phyloP scores from a whole-genome alignment of 2,329 filamentous ascomycete genomes.

The Nigrospora oryzae region DNA sequence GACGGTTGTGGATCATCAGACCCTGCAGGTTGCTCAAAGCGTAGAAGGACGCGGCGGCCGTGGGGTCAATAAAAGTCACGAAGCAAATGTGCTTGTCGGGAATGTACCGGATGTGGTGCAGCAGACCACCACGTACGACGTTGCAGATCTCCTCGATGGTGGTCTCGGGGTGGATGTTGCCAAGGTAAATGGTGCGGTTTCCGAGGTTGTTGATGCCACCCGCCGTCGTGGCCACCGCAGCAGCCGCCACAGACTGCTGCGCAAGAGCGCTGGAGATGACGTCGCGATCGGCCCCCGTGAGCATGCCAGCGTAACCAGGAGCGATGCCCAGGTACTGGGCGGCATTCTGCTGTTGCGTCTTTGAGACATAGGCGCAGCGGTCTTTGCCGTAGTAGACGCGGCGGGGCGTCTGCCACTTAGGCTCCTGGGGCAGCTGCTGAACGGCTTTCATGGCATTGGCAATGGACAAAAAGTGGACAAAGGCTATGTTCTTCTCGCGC shows the following conservation, averaged over 20 bases:
- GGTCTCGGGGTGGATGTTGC: conserved; percentile 97
- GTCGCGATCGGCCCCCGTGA: conserved; percentile 93
- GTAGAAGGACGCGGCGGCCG: conserved; percentile 95
- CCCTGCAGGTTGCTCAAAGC: conserved; percentile 95
- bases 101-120: conserved; percentile 98
- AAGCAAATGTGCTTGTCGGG: conserved; percentile 99
- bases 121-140: conserved; percentile 86
- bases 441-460: conserved; percentile 98
- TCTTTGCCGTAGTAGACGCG: conserved; percentile 99
- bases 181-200: conserved; percentile 94
- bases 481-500: conserved; percentile 94
- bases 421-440: conserved; percentile 87
- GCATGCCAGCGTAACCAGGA: conserved; percentile 89
- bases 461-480: conserved; percentile 92
- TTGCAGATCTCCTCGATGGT: conserved; percentile 99
- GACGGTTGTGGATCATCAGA: conserved; percentile 97
- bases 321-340: conserved; percentile 97
- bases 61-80: conserved; percentile 98
- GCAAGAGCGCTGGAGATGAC: conserved; percentile 93
- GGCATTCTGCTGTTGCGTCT: conserved; percentile 98
- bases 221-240: conserved; percentile 91
- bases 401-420: conserved; percentile 92
- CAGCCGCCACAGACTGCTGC: conserved; percentile 94
- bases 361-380: conserved; percentile 95
- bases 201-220: conserved; percentile 96